Base-by-base conservation (phyloP, 768 basidiomycete genomes). In the Russula brevipes region DNA sequence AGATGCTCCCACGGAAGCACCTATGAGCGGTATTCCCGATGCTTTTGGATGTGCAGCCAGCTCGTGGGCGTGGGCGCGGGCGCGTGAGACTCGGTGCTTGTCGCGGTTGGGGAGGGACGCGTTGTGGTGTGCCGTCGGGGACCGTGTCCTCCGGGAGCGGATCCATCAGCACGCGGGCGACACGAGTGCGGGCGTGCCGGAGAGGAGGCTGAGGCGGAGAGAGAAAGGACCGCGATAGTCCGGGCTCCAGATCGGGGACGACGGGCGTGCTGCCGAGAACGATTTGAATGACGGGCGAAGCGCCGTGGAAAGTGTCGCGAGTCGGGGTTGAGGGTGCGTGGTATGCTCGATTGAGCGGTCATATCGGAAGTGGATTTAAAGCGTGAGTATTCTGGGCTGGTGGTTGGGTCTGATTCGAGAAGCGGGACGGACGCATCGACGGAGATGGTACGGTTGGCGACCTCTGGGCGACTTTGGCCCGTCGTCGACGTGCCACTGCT, bases 41-140 rank as follows among this genome's bases (percentile, higher is more conserved):
- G 54, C 3, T 51, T 65, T 60, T n/a, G 67, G 51, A 66, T 59
- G 52, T 63, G 67, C 35, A 68, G 54, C 67, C 67, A 68, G 54
- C 42, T 68, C 12, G 60, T 16, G 14, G 66, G 54, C 12, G 60
- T 16, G 14, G 66, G 54, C 1, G 53, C n/a, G 17, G 52, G 52
- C n/a, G 46, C 53, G 17, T 55, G 63, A 2, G 57, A 41, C 3
- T 50, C 53, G 1, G 57, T 30, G 53, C 39, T 50, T 4, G 54
- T 36, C n/a, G 53, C 33, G 12, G 53, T 55, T n/a, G 58, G 63
- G 45, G 63, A 64, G 1, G 53, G 2, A 35, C 53, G 35, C 53
- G 58, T 24, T 17, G 53, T 12, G 63, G 53, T 12, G 35, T 16
- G 33, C 2, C 12, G 4, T 47, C 59, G 12, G 47, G 35, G 3